Percentiles rank a stretch among this genome's conserved stretches.
Conservation (phyloP, 2,329 filamentous ascomycete genomes). For the Aspergillus eucalypticola region DNA sequence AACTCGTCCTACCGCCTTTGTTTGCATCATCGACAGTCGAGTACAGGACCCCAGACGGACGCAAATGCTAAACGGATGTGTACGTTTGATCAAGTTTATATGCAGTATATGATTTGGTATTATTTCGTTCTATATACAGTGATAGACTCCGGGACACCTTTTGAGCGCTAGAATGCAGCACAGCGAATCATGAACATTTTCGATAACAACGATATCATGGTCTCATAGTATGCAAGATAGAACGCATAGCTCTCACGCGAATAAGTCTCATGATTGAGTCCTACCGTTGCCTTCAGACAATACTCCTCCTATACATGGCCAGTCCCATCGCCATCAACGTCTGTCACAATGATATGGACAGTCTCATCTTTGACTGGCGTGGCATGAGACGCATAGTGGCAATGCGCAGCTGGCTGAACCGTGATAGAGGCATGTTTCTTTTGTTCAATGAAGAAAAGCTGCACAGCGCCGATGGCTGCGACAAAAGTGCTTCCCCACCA, state of each 20-base stretch:
- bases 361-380: constrained; percentile 24
- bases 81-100: too few species aligned
- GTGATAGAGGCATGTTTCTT: constrained; percentile 47
- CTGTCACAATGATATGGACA: constrained; percentile 34
- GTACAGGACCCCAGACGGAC: too few species aligned
- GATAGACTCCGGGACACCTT: constrained; percentile 9
- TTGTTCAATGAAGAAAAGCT: constrained; percentile 57
- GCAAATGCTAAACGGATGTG: too few species aligned
- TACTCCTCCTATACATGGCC: neutral
- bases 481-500: constrained; percentile 63
- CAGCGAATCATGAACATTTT: neutral
- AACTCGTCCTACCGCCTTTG: neutral
- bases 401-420: constrained; percentile 38
- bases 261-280: neutral
- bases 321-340: constrained; percentile 15
- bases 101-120: too few species aligned
- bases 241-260: neutral
- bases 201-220: neutral
- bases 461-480: constrained; percentile 57
- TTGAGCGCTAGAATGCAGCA: neutral
- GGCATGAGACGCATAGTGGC: constrained; percentile 23
- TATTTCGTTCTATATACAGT: neutral
- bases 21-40: too few species aligned
- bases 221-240: neutral
- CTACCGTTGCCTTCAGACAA: neutral